phyloP scores from a whole-genome alignment of 2,329 filamentous ascomycete genomes.

The Clarireedia sp. region DNA sequence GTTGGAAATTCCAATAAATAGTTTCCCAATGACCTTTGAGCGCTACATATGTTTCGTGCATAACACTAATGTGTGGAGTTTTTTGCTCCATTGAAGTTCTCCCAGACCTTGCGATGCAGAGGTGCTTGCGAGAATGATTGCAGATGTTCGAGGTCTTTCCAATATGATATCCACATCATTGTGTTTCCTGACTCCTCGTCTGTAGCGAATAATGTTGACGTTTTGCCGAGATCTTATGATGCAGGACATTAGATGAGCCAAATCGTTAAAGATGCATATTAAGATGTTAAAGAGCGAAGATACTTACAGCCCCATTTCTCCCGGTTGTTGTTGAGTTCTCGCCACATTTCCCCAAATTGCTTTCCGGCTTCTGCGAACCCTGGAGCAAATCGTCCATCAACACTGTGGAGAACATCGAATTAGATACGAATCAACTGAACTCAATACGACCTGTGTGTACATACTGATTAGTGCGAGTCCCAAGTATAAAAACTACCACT shows the following conservation, averaged over 20 bases:
- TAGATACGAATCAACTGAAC: neutral
- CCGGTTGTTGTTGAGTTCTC: neutral
- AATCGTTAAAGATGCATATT: neutral
- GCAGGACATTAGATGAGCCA: neutral
- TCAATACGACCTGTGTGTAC: neutral
- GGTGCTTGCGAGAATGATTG: neutral
- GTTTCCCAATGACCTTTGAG: neutral
- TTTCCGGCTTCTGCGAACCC: neutral
- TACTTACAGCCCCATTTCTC: neutral
- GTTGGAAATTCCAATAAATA: neutral
- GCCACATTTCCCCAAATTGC: neutral
- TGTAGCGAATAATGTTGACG: neutral
- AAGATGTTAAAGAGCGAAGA: neutral
- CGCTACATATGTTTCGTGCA: neutral
- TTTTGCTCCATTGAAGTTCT: neutral
- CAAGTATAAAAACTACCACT: neutral
- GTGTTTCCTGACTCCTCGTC: neutral
- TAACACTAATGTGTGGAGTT: neutral
- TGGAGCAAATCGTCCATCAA: neutral
- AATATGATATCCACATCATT: neutral
- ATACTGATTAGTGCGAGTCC: neutral
- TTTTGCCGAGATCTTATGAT: neutral
- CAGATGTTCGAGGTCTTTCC: neutral
- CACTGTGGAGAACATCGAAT: neutral
- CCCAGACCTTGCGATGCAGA: neutral